Percentiles rank a stretch among this genome's conserved stretches.
Conservation (phyloP, 306 rosid genomes). For the Trifolium repens region DNA sequence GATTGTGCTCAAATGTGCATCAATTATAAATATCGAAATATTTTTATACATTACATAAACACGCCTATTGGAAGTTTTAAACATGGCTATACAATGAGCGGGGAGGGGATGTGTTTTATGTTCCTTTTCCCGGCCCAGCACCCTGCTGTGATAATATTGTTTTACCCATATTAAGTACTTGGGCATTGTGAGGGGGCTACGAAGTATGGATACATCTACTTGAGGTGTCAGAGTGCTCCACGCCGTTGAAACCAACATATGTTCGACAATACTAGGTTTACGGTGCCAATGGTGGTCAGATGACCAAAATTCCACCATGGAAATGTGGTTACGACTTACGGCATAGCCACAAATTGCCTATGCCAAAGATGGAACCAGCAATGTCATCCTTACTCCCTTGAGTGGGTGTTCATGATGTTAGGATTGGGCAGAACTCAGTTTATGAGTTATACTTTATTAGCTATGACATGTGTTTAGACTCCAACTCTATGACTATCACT, state of each 20-base stretch:
- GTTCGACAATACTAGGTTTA: neutral
- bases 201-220: neutral
- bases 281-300: neutral
- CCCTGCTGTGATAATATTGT: neutral
- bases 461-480: conserved; percentile 11
- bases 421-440: neutral
- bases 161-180: neutral
- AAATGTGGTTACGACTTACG: neutral
- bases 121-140: neutral
- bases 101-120: neutral
- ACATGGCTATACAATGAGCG: neutral
- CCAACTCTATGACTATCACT: neutral
- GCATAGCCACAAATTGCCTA: neutral
- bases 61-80: neutral
- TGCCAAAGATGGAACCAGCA: neutral
- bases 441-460: neutral
- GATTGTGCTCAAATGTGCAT: conserved; percentile 8
- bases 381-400: neutral
- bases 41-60: neutral
- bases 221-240: neutral
- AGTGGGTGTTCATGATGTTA: neutral
- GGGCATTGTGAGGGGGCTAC: neutral
- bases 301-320: neutral
- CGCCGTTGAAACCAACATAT: neutral
- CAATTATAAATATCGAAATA: neutral